Conservation (phyloP, 495 filamentous ascomycete genomes). For the Aspergillus biplanus region DNA sequence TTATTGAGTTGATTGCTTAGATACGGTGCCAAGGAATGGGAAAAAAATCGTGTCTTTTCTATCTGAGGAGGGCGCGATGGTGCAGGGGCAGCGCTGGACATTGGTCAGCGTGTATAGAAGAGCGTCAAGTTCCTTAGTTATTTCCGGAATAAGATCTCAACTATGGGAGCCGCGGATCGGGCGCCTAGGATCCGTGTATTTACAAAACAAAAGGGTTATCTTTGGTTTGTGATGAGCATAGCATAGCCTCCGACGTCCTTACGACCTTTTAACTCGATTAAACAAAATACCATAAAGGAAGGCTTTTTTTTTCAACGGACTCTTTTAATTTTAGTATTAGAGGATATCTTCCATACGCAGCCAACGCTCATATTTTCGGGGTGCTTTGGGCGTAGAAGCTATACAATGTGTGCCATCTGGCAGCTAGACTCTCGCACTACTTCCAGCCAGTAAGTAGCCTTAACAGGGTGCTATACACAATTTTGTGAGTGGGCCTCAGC, state of each 20-base stretch:
- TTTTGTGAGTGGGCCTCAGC: no score
- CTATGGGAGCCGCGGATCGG: slow-evolving; percentile 32
- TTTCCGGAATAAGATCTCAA: slow-evolving; percentile 38
- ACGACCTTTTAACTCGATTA: slow-evolving; percentile 46
- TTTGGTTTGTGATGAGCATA: slow-evolving; percentile 48
- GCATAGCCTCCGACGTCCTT: slow-evolving; percentile 48
- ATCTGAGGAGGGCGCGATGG: slow-evolving; percentile 36
- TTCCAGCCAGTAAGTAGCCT: no score
- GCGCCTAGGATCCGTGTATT: slow-evolving; percentile 29
- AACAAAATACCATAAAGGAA: slow-evolving; percentile 47
- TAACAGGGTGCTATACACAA: no score
- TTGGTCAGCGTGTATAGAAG: slow-evolving; percentile 38
- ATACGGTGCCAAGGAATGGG: slow-evolving; percentile 27
- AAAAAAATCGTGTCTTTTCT: slow-evolving; percentile 33
- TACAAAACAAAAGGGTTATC: slow-evolving; percentile 48
- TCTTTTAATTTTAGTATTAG: no score
- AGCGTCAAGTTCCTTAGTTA: slow-evolving; percentile 22
- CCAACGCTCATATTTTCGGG: neutral
- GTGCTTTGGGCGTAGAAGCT: no score
- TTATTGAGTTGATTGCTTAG: slow-evolving; percentile 91
- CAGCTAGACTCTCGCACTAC: no score
- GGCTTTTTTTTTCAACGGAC: neutral
- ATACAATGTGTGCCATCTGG: no score
- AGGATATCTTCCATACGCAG: neutral
- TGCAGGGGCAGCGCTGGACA: slow-evolving; percentile 38